Base-by-base conservation (phyloP, 441 rosid genomes). In the Erodium texanum region DNA sequence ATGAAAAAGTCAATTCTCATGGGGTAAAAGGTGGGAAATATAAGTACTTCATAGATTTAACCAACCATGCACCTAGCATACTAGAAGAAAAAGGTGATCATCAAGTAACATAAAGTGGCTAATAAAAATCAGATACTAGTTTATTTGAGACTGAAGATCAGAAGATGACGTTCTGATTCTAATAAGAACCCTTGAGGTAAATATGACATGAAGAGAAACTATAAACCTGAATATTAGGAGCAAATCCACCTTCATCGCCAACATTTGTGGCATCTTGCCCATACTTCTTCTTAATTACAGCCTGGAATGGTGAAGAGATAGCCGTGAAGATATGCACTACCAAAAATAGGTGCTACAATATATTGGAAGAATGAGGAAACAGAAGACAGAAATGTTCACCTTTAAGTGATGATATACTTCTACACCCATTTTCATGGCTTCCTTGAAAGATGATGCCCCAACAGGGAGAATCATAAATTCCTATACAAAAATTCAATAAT, bases 241-340 rank as follows among this genome's bases (percentile, higher is more conserved):
- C 84, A 71, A 82, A 82, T 71, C 82, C 86, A 67, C 86, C 86
- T 73, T 80, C 84, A 71, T 82, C 84, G 66, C 84, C 84, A 50
- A 82, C 84, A 59, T 80, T 80, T 22, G 81, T 80, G 20, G 86
- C 86, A 76, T 80, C 86, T 68, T 82, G 82, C 20, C 86, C 84
- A 23, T 82, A 82, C 74, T 82, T 82, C 80, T 80, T 82, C 79
- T 82, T 82, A 66, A 82, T 82, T 63, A 82, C 82, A 73, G 77
- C 72, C 84, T 82, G 71, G 7, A 69, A 66, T 7, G 7, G 1
- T 23, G 16, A 8, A 41, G 54, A 36, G 24, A n/a, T n/a, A n/a
- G n/a, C n/a, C n/a, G n/a, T n/a, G n/a, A n/a, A n/a, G n/a, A 59
- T 0, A 15, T 50, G 7, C 20, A 0, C n/a, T 45, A 45, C 12